Base-by-base conservation (phyloP, 306 rosid species). In the Rosa rugosa region DNA sequence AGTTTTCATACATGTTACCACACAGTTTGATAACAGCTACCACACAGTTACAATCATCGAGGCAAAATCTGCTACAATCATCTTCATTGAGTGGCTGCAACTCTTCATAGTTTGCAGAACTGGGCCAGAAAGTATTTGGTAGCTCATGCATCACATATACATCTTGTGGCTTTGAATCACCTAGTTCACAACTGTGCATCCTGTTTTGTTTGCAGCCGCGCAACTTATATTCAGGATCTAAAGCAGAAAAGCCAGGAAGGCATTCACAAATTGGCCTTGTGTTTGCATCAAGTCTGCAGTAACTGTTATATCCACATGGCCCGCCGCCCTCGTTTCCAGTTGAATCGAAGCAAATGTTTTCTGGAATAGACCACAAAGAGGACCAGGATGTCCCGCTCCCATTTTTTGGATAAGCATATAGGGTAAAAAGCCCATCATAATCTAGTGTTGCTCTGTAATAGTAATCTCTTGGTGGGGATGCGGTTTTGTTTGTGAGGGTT, bases 401-500 rank as follows among this genome's bases (percentile, higher is more conserved):
- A 6, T 44, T 44, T 14, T 42, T 83, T 1, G 59, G 76, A 50
- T 76, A 50, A 36, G 38, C 49, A 68, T 66, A 79, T 17, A 51
- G 27, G 7, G 76, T 66, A 40, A 84, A 72, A 47, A 80, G 77
- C 2, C 87, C 87, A 41, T 80, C 79, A 11, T 25, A 65, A 66
- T 80, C 82, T 0, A 84, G 63, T 46, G 85, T 87, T 4, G 82
- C 84, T 64, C 84, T 51, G 76, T 73, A 81, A 23, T 53, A 76
- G 69, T 42, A 79, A 11, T 76, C 84, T 3, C 12, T 34, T 11
- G 34, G 20, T 2, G 80, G 75, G 11, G 38, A 69, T 6, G 11
- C 23, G 4, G 67, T 54, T 13, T 44, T 42, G 0, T 1, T 10
- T 9, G 27, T 20, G 27, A 81, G 10, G 2, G 25, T 31, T 13